phyloP scores from a whole-genome alignment of 2,329 filamentous ascomycete species.

The Diaporthe sp. region DNA sequence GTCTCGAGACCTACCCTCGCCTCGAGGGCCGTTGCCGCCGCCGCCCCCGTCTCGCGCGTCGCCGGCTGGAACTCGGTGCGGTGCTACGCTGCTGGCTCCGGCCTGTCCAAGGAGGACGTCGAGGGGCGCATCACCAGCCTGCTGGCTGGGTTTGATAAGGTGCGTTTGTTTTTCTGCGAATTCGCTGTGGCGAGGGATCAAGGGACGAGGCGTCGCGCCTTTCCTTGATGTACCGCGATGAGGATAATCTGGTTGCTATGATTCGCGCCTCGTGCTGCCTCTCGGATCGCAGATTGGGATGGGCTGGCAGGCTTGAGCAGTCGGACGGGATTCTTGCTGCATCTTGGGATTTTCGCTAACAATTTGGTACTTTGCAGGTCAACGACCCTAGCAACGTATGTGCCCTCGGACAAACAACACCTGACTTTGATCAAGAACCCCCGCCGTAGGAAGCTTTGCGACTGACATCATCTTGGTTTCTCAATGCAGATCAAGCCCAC shows the following conservation, averaged over 20 bases:
- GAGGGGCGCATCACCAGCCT: slow-evolving; percentile 93
- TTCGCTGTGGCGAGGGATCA: background rate
- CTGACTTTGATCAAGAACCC: background rate
- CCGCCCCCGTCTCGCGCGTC: slow-evolving; percentile 73
- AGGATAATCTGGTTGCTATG: background rate
- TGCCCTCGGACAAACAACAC: slow-evolving; percentile 40
- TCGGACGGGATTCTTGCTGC: background rate
- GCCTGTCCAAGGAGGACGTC: slow-evolving; percentile 80
- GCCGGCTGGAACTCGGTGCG: slow-evolving; percentile 78
- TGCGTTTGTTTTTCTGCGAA: slow-evolving; percentile 57
- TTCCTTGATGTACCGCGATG: background rate
- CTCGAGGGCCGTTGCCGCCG: slow-evolving; percentile 70
- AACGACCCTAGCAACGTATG: slow-evolving; percentile 75
- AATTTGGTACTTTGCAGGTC: slow-evolving; percentile 65
- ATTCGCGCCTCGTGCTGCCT: background rate
- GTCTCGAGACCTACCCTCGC: slow-evolving; percentile 68
- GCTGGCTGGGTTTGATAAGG: slow-evolving; percentile 98
- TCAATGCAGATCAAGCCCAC: slow-evolving; percentile 78
- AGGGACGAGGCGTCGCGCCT: too few relatives aligned
- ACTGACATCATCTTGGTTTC: slow-evolving; percentile 32
- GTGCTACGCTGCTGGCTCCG: slow-evolving; percentile 87
- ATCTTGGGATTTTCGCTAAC: slow-evolving; percentile 44
- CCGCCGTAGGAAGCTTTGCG: background rate
- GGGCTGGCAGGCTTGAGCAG: too few relatives aligned
- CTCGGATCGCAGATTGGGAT: slow-evolving; percentile 7